phyloP scores from a whole-genome alignment of 164 flowering plant genomes.

The Chloranthus sessilifolius region DNA sequence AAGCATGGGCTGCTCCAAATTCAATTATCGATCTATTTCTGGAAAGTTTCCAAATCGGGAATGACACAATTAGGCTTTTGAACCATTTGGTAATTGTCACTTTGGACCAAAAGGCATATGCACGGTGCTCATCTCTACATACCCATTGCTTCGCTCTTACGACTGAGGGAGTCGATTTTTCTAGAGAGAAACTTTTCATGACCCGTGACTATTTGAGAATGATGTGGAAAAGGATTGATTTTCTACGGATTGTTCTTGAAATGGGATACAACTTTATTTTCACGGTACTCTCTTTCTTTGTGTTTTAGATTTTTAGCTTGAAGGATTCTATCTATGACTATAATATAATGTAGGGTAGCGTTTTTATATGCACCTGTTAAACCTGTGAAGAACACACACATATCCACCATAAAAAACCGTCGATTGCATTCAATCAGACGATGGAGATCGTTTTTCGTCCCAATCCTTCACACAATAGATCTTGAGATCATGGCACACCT shows the following conservation, averaged over 20 bases:
- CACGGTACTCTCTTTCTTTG: conserved; percentile 40
- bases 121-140: conserved; percentile 50
- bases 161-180: conserved; percentile 60
- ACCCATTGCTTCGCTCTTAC: conserved; percentile 60
- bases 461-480: too few species aligned
- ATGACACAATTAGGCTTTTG: conserved; percentile 45
- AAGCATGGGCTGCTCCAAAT: conserved; percentile 78
- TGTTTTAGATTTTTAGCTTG: too few species aligned
- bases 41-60: conserved; percentile 73
- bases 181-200: conserved; percentile 77
- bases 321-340: too few species aligned
- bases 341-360: too few species aligned
- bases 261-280: conserved; percentile 75
- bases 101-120: conserved; percentile 64
- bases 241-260: conserved; percentile 58
- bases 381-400: too few species aligned
- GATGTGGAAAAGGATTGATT: conserved; percentile 88
- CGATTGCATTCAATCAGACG: too few species aligned
- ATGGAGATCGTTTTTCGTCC: too few species aligned
- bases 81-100: conserved; percentile 73
- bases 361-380: too few species aligned
- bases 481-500: too few species aligned
- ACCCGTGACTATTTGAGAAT: conserved; percentile 61
- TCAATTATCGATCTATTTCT: conserved; percentile 71
- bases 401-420: too few species aligned